Base-by-base conservation (phyloP, 352 stramenopile species). In the Globisporangium solare region DNA sequence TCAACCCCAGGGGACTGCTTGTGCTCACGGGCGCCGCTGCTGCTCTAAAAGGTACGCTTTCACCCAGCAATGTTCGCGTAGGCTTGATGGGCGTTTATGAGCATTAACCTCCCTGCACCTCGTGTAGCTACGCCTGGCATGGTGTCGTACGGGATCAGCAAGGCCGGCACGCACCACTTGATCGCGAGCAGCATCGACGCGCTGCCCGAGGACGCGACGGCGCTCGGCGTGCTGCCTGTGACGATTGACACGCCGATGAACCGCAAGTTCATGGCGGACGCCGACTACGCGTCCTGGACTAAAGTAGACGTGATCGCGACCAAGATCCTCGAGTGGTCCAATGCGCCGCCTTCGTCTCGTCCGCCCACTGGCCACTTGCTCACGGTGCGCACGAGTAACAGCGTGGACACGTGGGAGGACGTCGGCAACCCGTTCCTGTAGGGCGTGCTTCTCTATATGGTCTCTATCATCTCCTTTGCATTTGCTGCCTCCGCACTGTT, bases 191-290 rank as follows among this genome's bases (percentile, higher is more conserved):
- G 79, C 51, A 92, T 79, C 27, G 70, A 70, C 13, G 72, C 78
- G 39, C 70, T 95, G 2, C 83, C 83, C 6, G 47, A 70, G 10
- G 63, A 71, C 22, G 65, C 79, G 17, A 76, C 79, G 1, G 79
- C 79, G 4, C 50, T 92, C 17, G 84, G 78, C 7, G 71, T 96
- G 22, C 68, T 96, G 0, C 88, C 88, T 4, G 60, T 63, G 27
- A 94, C 83, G 15, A 94, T 96, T 52, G 88, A 96, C 61, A 96
- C 87, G 45, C 83, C 87, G 3, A 93, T 86, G 66, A 96, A 96
- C 63, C 85, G 86, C 58, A 87, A 90, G 70, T 90, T 72, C 60
- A 96, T 95, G 83, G 72, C 68, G 2, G 74, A 93, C 48, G 85
- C 86, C 20, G 87, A 96, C 58, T 90, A 89, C 58, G 85, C 79